These are phyloP conservation scores for Elsinoe perseae DNA, from an alignment of 2,329 filamentous ascomycete genomes.

Conservation along the genomic window DNA sequence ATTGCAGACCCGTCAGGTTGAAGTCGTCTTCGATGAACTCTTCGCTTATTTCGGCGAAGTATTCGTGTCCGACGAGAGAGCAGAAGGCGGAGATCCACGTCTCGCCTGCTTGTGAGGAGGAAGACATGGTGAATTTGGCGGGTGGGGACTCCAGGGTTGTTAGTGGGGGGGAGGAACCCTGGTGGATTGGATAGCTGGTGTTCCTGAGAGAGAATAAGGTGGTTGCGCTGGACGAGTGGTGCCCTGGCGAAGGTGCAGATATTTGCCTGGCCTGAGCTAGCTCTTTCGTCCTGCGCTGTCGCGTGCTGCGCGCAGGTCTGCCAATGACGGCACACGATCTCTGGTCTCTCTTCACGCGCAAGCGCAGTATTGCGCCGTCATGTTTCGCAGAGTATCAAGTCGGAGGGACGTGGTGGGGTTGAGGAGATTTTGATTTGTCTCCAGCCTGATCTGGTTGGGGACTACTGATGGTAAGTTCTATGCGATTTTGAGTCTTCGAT, in stretches of 20 bases:
- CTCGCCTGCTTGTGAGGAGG: slow-evolving; percentile 57
- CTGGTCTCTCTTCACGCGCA: background rate
- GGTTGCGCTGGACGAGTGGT: background rate
- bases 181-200: too few relatives aligned
- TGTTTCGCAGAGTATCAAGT: background rate
- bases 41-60: slow-evolving; percentile 97
- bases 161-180: background rate
- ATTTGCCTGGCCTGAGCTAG: background rate
- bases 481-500: too few relatives aligned
- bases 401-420: background rate
- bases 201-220: background rate
- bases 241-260: background rate
- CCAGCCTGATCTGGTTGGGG: too few relatives aligned
- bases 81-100: slow-evolving; percentile 99
- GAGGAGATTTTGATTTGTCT: background rate
- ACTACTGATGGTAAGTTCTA: too few relatives aligned
- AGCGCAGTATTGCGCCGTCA: background rate
- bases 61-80: slow-evolving; percentile 90
- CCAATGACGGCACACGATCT: background rate
- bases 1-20: slow-evolving; percentile 91
- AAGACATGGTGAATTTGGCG: slow-evolving; percentile 40
- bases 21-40: slow-evolving; percentile 99
- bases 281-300: background rate
- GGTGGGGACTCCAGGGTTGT: background rate
- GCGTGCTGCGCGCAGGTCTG: background rate